A percentile compares a stretch with the other conserved stretches of the same genome.
Conservation (phyloP, 345 rosid genomes). For the Eucalyptus viminalis region DNA sequence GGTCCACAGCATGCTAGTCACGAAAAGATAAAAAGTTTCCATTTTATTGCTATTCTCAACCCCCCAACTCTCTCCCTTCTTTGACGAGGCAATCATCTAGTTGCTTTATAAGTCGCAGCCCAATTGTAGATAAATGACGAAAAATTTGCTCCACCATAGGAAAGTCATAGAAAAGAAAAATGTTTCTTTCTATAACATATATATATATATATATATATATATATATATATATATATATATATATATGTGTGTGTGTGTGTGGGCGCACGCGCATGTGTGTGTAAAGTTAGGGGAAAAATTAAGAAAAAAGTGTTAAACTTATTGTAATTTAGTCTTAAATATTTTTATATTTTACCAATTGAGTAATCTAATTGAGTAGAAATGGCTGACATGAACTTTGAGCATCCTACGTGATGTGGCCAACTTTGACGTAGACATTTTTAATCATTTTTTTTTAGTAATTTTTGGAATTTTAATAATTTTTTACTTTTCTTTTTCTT, state of each 20-base stretch:
- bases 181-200: neutral
- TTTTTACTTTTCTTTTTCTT: too few species aligned
- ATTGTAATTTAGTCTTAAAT: too few species aligned
- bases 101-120: neutral
- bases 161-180: neutral
- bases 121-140: neutral
- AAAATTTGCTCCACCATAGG: neutral
- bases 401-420: too few species aligned
- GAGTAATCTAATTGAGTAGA: too few species aligned
- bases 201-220: neutral
- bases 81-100: neutral
- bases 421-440: too few species aligned
- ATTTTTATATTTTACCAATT: too few species aligned
- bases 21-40: neutral
- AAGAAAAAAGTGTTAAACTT: too few species aligned
- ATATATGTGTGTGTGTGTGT: too few species aligned
- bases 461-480: too few species aligned
- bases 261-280: neutral
- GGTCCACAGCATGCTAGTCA: neutral
- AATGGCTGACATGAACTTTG: too few species aligned
- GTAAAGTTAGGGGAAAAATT: neutral
- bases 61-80: too few species aligned
- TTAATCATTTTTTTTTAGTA: too few species aligned
- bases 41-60: neutral
- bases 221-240: neutral